Evolutionary conservation across 441 rosid species (phyloP).

Genomic region (Manihot esculenta): DNA sequence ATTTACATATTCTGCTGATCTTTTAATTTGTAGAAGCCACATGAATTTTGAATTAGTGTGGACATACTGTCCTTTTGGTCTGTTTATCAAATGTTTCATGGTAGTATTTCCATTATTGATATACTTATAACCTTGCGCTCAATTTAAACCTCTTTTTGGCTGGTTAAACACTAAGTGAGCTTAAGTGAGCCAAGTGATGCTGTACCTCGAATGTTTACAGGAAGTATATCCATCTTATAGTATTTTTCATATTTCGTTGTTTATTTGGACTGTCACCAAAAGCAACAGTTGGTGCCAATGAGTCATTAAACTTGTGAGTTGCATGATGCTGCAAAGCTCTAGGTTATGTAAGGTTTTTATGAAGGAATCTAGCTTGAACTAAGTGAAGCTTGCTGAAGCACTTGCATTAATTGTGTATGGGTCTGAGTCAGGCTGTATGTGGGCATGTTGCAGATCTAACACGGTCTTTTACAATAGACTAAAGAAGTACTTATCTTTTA

Average conservation of each 20-base stretch:
- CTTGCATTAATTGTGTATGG: neutral
- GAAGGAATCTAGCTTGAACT: neutral
- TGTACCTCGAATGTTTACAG: neutral
- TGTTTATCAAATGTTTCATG: neutral
- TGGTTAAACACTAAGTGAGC: neutral
- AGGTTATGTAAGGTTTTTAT: neutral
- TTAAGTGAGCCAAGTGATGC: neutral
- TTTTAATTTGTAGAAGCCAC: conserved; percentile 7
- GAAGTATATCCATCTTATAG: neutral
- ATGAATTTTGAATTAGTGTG: conserved; percentile 1
- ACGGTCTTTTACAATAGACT: neutral
- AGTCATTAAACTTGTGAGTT: neutral
- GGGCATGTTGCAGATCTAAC: no score
- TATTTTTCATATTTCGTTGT: neutral
- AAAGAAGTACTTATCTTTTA: no score
- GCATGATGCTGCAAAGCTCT: neutral
- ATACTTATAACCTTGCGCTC: neutral
- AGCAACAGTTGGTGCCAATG: neutral
- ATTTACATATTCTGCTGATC: conserved; percentile 2
- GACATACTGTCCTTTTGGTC: neutral
- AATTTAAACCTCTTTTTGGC: neutral
- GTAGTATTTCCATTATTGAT: neutral
- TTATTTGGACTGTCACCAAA: neutral
- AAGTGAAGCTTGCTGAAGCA: neutral
- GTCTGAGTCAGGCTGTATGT: no score